Evolutionary conservation across 371 early-diverging fungal species (phyloP).

Genomic region (Syncephalastrum racemosum): DNA sequence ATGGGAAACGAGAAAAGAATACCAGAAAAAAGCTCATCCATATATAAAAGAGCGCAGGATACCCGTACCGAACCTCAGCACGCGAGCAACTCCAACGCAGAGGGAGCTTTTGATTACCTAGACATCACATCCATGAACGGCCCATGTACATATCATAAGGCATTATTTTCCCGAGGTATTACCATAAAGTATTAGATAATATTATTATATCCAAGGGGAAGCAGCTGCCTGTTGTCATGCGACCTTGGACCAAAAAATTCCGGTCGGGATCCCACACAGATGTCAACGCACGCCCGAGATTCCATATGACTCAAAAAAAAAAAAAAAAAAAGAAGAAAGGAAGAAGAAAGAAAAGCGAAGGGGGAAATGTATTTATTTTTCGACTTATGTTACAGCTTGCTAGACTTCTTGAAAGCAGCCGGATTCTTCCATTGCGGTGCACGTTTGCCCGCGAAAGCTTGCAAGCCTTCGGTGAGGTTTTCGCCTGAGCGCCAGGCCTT

Average conservation of each 20-base stretch:
- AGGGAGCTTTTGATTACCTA: constrained; percentile 17
- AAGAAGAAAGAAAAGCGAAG: no score
- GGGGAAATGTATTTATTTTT: no score
- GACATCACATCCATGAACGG: no score
- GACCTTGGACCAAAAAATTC: neutral
- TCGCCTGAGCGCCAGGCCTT: constrained; percentile 33
- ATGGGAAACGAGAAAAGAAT: no score
- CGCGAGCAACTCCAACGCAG: constrained; percentile 22
- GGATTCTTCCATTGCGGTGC: constrained; percentile 41
- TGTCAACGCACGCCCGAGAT: neutral
- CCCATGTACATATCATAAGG: no score
- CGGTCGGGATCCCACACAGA: neutral
- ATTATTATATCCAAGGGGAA: neutral
- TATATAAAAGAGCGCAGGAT: constrained; percentile 19
- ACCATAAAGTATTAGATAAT: neutral
- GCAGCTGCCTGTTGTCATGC: neutral
- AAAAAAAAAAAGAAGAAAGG: no score
- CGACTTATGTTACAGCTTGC: constrained; percentile 20
- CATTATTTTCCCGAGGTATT: neutral
- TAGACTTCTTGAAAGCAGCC: constrained; percentile 15
- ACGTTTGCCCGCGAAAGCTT: constrained; percentile 41
- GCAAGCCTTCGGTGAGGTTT: constrained; percentile 41
- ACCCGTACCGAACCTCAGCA: constrained; percentile 24
- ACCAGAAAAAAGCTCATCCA: no score
- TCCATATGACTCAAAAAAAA: no score